phyloP scores from a whole-genome alignment of 768 basidiomycete genomes.

The Auriscalpium orientale region DNA sequence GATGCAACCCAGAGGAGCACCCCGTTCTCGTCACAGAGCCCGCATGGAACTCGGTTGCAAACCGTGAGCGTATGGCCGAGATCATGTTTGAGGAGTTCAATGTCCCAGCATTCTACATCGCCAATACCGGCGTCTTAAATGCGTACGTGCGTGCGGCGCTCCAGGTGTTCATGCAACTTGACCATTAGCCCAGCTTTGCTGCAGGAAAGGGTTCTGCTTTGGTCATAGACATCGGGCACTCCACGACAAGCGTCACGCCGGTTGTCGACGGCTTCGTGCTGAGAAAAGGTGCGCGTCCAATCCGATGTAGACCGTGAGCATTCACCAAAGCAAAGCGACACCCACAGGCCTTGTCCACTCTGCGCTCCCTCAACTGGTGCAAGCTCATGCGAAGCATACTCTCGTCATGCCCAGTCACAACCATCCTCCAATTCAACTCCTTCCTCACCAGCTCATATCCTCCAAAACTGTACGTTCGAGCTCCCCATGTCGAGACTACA shows the following conservation, averaged over 20 bases:
- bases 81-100: constrained; percentile 97
- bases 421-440: constrained; percentile 58
- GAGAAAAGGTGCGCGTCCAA: constrained; percentile 61
- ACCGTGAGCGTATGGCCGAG: constrained; percentile 92
- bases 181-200: constrained; percentile 59
- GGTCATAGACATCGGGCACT: constrained; percentile 89
- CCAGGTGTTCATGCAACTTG: background rate
- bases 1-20: constrained; percentile 72
- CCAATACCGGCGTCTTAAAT: constrained; percentile 89
- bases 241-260: constrained; percentile 85
- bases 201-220: constrained; percentile 96
- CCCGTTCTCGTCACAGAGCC: constrained; percentile 92
- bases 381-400: constrained; percentile 67
- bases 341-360: constrained; percentile 68
- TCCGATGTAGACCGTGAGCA: too few species aligned
- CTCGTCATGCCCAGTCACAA: constrained; percentile 41
- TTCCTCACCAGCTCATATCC: constrained; percentile 86
- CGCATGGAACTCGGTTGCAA: constrained; percentile 91
- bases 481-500: constrained; percentile 7
- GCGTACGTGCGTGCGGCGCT: constrained; percentile 47
- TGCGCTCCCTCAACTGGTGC: constrained; percentile 70
- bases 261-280: constrained; percentile 97
- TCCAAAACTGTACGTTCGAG: constrained; percentile 50
- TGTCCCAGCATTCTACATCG: constrained; percentile 93
- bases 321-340: too few species aligned